Evolutionary conservation across 2,329 filamentous ascomycete species (phyloP), one percentile per base, ranked within the genome.

Genomic region (Cephalotrichum gorgonifer): DNA sequence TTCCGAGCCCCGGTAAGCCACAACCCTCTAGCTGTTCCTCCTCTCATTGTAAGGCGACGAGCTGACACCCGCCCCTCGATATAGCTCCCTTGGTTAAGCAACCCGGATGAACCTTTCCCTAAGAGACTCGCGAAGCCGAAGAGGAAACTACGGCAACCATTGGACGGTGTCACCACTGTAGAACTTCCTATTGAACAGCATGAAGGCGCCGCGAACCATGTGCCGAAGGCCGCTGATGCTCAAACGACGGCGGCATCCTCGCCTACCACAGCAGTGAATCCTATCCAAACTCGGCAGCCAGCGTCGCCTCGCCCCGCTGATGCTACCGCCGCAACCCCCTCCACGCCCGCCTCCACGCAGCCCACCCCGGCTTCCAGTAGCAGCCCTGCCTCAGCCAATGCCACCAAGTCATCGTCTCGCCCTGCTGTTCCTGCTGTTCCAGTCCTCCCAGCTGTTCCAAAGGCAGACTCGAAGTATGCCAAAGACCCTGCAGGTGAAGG

Each of bases 391-490:
- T 35, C 48, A 57, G 9, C 53, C 52, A 20, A 69, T 61, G 55
- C 58, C 56, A 43, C 57, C 55, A 35, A 56, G 54, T 35, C 38
- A 14, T 25, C 38, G 7, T 42, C 46, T n/a, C 46, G 46, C 2
- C 33, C 35, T 3, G 35, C 45, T 22, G 33, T 23, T 20, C 45
- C 69, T 11, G 69, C 69, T 2, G 54, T 71, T 39, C 73, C 74
- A 3, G 63, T 72, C n/a, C 52, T 77, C 22, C 74, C 75, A 7
- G 67, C 61, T 30, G 55, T 74, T 8, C 71, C 73, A 6, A 75
- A 72, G 57, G 54, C 53, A 23, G 53, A 52, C 9, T 58, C 58
- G 27, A 67, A 63, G 53, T 46, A 55, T 8, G 43, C 52, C 25
- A 63, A 60, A 47, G 50, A 49, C 12, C 38, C 35, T 8, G 14